phyloP scores from a whole-genome alignment of 768 basidiomycete species.

The Asterophora parasitica region DNA sequence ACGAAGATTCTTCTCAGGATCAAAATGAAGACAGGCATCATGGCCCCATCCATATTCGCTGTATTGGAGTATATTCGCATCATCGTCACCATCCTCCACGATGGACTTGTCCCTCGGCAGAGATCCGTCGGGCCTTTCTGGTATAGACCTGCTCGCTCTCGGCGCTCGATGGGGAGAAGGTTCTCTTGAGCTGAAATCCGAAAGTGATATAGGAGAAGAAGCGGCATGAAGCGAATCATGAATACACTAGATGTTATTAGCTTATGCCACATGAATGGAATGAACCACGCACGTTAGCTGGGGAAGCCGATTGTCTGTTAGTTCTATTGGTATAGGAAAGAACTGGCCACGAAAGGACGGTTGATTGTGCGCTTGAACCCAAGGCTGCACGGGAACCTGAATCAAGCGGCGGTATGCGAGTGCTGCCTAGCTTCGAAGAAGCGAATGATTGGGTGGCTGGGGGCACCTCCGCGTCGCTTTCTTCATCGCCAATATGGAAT shows the following conservation, averaged over 20 bases:
- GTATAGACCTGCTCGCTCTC: constrained; percentile 5
- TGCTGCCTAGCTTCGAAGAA: too few relatives aligned
- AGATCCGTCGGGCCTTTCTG: constrained; percentile 6
- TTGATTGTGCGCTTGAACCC: neutral
- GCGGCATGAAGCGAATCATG: neutral
- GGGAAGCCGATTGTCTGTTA: neutral
- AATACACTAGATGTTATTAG: constrained; percentile 31
- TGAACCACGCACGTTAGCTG: constrained; percentile 4
- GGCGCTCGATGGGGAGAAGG: constrained; percentile 16
- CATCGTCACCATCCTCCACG: constrained; percentile 2
- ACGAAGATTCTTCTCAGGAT: constrained; percentile 14
- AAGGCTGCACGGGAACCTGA: neutral
- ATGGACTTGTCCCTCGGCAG: neutral
- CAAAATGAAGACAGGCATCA: constrained; percentile 31
- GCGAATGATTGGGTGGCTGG: too few relatives aligned
- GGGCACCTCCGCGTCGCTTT: too few relatives aligned
- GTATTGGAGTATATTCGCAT: neutral
- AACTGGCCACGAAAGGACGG: neutral
- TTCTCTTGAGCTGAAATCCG: constrained; percentile 26
- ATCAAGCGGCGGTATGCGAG: too few relatives aligned
- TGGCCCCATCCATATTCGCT: constrained; percentile 17
- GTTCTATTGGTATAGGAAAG: neutral
- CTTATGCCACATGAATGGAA: constrained; percentile 3
- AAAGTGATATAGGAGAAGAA: neutral
- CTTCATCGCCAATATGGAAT: too few relatives aligned